These are phyloP conservation scores for Erigeron philadelphicus DNA, from an alignment of 140 eudicot genomes.

Conservation along the genomic window DNA sequence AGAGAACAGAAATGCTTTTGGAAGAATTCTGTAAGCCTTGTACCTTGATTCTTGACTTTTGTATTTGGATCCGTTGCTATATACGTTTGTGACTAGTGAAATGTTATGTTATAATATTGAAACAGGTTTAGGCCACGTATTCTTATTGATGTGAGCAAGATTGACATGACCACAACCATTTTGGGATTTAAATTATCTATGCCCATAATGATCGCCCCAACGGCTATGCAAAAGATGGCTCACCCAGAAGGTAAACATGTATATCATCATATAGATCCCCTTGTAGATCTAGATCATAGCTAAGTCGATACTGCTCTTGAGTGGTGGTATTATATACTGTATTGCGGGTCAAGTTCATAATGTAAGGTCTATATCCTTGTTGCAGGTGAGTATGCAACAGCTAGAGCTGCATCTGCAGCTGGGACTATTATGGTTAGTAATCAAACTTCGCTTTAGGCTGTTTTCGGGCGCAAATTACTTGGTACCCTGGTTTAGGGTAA, in stretches of 20 bases:
- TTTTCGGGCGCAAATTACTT: neutral
- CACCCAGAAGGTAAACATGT: conserved; percentile 70
- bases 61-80: neutral
- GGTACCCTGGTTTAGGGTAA: neutral
- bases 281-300: neutral
- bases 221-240: conserved; percentile 94
- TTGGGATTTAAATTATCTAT: conserved; percentile 82
- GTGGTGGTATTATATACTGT: neutral
- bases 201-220: conserved; percentile 95
- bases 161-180: conserved; percentile 56
- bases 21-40: conserved; percentile 63
- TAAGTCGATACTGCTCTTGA: neutral
- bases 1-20: conserved; percentile 74
- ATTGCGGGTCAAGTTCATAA: neutral
- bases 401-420: conserved; percentile 90
- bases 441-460: neutral
- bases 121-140: conserved; percentile 87
- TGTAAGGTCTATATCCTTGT: neutral
- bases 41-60: neutral
- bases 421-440: conserved; percentile 74
- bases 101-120: neutral
- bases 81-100: conserved; percentile 3
- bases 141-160: conserved; percentile 54
- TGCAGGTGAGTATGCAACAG: conserved; percentile 91
- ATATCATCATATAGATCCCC: neutral